Base-by-base conservation (phyloP, 331 rosid species). In the Phaseolus coccineus region DNA sequence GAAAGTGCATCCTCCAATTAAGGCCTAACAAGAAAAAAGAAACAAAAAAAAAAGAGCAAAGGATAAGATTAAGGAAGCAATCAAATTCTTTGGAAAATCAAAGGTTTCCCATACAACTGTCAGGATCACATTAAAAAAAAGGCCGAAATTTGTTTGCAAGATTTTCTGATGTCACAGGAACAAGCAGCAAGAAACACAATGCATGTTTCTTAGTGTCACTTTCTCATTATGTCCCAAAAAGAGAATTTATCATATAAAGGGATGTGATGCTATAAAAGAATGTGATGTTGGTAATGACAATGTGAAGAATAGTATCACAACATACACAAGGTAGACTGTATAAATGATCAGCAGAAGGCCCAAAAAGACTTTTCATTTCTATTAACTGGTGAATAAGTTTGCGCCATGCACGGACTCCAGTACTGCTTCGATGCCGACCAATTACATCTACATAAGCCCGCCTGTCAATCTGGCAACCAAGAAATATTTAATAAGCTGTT, bases 361-460 rank as follows among this genome's bases (percentile, higher is more conserved):
- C 97, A 79, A 90, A 92, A 85, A 94, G 97, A 85, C 92, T 83
- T 75, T 80, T 89, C 94, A 85, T 94, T 84, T 94, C 98, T 51
- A 92, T 84, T 84, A 94, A 87, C 76, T 85, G 90, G 87, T 85
- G 94, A 70, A 94, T 77, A 74, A 94, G 97, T 85, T 94, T 94
- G 85, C 93, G 88, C 98, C 98, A 94, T 15, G 96, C 96, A 80
- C 89, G 92, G 52, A 86, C 77, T 82, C 97, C 98, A 67, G 83
- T 92, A 79, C 85, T 84, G 77, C 87, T 84, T 75, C 80, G 93
- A 77, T 88, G 98, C 51, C 87, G 85, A 85, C 87, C 78, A 55
- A 90, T 71, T 31, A 86, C 84, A 69, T 88, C 92, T 70, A 89
- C 94, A 83, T 89, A 96, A 48, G 97, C 87, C 76, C 90, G 98